phyloP scores from a whole-genome alignment of 2,329 filamentous ascomycete genomes.

The Dactylonectria estremocensis region DNA sequence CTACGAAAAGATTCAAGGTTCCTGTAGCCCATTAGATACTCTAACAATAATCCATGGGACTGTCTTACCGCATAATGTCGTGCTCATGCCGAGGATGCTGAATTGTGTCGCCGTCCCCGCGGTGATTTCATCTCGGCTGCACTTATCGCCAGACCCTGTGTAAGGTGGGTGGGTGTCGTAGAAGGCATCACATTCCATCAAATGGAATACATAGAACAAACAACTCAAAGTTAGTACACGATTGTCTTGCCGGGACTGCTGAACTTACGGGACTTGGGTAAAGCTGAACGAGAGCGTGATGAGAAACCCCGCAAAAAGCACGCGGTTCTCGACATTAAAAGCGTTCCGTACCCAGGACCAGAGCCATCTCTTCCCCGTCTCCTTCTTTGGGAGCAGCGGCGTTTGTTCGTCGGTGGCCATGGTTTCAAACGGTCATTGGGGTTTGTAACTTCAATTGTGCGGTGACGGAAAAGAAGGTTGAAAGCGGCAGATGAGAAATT shows the following conservation, averaged over 20 bases:
- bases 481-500: slow-evolving; percentile 21
- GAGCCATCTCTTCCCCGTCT: slow-evolving; percentile 6
- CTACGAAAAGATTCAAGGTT: slow-evolving; percentile 68
- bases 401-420: slow-evolving; percentile 46
- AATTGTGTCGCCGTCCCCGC: slow-evolving; percentile 75
- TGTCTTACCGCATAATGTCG: slow-evolving; percentile 73
- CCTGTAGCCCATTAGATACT: slow-evolving; percentile 12
- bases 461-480: slow-evolving; percentile 16
- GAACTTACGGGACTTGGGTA: slow-evolving; percentile 64
- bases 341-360: slow-evolving; percentile 36
- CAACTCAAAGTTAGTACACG: slow-evolving; percentile 43
- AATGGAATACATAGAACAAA: slow-evolving; percentile 75
- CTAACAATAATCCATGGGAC: accelerated
- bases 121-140: slow-evolving; percentile 73
- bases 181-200: slow-evolving; percentile 81
- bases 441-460: slow-evolving; percentile 9
- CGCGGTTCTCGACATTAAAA: slow-evolving; percentile 59
- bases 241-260: background rate
- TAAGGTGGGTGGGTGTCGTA: slow-evolving; percentile 72
- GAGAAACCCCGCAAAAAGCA: slow-evolving; percentile 72
- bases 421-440: background rate
- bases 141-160: slow-evolving; percentile 66
- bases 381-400: slow-evolving; percentile 39
- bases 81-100: slow-evolving; percentile 76
- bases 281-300: slow-evolving; percentile 68